Conservation (phyloP, 805 yeast genomes). For the Starmerella etchellsii region DNA sequence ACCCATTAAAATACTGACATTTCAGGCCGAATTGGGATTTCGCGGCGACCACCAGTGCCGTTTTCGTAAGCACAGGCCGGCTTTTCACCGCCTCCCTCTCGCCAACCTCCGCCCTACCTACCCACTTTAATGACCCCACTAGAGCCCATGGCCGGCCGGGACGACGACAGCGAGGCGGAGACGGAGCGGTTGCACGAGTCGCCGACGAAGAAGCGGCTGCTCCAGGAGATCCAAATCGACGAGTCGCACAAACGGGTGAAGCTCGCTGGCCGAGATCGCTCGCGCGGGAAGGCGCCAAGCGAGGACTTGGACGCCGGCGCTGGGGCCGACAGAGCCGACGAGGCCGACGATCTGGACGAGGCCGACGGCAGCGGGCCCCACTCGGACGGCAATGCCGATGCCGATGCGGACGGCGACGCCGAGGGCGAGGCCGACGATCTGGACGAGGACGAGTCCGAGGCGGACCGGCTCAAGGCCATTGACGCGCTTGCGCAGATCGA, state of each 20-base stretch:
- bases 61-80: too few species aligned
- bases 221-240: slow-evolving; percentile 1
- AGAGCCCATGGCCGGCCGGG: too few species aligned
- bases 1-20: too few species aligned
- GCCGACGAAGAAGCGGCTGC: slow-evolving; percentile 24
- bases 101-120: neutral
- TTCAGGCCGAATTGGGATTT: too few species aligned
- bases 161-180: slow-evolving; percentile 65
- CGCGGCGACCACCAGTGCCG: too few species aligned
- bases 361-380: slow-evolving; percentile 2
- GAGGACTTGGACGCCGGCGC: neutral
- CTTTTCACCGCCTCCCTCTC: neutral
- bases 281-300: neutral
- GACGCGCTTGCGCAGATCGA: slow-evolving; percentile 69
- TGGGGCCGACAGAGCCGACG: neutral
- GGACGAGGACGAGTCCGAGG: slow-evolving; percentile 20
- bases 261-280: neutral
- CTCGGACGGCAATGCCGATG: slow-evolving; percentile 17
- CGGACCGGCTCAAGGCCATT: slow-evolving; percentile 48
- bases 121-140: too few species aligned
- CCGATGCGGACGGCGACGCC: slow-evolving; percentile 16
- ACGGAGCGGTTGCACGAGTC: slow-evolving; percentile 67
- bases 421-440: slow-evolving; percentile 20
- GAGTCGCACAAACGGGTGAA: neutral
- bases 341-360: slow-evolving; percentile 3